These are phyloP conservation scores for sweet orange (Citrus sinensis) DNA, from an alignment of 345 rosid genomes.

Conservation along the genomic window DNA sequence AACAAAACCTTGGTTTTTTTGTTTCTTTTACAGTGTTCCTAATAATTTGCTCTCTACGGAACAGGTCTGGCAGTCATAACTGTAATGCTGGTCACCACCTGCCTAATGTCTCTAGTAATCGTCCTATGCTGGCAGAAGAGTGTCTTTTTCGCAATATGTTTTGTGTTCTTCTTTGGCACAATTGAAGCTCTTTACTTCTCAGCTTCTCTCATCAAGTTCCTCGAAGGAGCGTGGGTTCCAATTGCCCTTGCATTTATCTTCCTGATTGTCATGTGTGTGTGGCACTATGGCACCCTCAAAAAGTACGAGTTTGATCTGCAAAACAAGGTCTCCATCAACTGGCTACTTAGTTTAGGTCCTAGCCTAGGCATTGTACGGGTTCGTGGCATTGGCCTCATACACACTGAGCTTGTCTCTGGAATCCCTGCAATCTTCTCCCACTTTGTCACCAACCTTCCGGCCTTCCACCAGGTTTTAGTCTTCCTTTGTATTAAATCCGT, in stretches of 20 bases:
- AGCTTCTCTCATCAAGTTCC: slow-evolving; percentile 86
- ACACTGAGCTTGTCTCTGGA: slow-evolving; percentile 92
- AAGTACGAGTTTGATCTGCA: slow-evolving; percentile 86
- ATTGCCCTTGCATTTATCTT: slow-evolving; percentile 77
- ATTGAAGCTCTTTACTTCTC: slow-evolving; percentile 94
- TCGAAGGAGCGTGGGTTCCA: slow-evolving; percentile 99
- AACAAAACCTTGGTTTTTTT: background rate
- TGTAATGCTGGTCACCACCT: slow-evolving; percentile 96
- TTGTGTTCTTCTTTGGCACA: slow-evolving; percentile 74
- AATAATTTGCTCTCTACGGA: slow-evolving; percentile 4
- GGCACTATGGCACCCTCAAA: slow-evolving; percentile 89
- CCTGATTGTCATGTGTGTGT: slow-evolving; percentile 73
- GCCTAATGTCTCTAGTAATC: slow-evolving; percentile 91
- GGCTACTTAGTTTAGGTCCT: slow-evolving; percentile 82
- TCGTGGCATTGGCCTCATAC: slow-evolving; percentile 81
- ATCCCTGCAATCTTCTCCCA: slow-evolving; percentile 97
- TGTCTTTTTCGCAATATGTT: slow-evolving; percentile 59
- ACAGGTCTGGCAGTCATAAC: slow-evolving; percentile 98
- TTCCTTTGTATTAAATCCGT: slow-evolving; percentile 95
- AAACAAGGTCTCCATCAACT: slow-evolving; percentile 88
- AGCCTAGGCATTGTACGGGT: slow-evolving; percentile 88
- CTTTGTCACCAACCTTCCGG: slow-evolving; percentile 95
- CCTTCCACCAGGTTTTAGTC: slow-evolving; percentile 89
- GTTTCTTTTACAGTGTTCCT: slow-evolving; percentile 3
- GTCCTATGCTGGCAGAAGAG: slow-evolving; percentile 93